These are phyloP conservation scores for Ganoderma lingzhi DNA, from an alignment of 1,284 basidiomycete genomes.

Conservation along the genomic window DNA sequence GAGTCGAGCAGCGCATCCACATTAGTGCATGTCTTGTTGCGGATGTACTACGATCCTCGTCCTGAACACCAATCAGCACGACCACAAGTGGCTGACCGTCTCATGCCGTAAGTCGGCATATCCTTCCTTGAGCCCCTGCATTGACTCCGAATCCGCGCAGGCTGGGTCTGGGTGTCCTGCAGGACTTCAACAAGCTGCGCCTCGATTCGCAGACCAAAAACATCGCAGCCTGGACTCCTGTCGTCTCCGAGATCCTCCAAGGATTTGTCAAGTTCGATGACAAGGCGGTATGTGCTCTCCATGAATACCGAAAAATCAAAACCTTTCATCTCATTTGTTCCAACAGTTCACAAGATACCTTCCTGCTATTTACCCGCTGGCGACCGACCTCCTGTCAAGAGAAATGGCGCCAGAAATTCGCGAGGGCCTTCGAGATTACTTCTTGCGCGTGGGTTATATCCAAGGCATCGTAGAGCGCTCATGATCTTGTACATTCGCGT, in stretches of 20 bases:
- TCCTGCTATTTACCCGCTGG: constrained; percentile 87
- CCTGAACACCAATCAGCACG: constrained; percentile 85
- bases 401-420: constrained; percentile 87
- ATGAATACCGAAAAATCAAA: constrained; percentile 9
- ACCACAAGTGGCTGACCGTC: constrained; percentile 85
- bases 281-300: constrained; percentile 71
- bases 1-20: constrained; percentile 98
- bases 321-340: constrained; percentile 13
- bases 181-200: constrained; percentile 91
- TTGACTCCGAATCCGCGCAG: constrained; percentile 49
- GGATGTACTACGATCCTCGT: constrained; percentile 95
- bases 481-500: constrained; percentile 39
- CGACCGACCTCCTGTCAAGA: constrained; percentile 81
- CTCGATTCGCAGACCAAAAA: constrained; percentile 95
- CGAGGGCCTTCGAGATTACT: constrained; percentile 78
- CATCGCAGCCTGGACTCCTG: constrained; percentile 97
- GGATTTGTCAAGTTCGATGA: constrained; percentile 93
- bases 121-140: constrained; percentile 2
- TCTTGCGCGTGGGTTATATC: constrained; percentile 77
- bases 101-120: constrained; percentile 81
- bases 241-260: constrained; percentile 92
- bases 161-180: constrained; percentile 89
- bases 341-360: constrained; percentile 84
- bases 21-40: constrained; percentile 89
- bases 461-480: constrained; percentile 75